Conservation (phyloP, 1,284 basidiomycete genomes). For the Ganoderma leucocontextum region DNA sequence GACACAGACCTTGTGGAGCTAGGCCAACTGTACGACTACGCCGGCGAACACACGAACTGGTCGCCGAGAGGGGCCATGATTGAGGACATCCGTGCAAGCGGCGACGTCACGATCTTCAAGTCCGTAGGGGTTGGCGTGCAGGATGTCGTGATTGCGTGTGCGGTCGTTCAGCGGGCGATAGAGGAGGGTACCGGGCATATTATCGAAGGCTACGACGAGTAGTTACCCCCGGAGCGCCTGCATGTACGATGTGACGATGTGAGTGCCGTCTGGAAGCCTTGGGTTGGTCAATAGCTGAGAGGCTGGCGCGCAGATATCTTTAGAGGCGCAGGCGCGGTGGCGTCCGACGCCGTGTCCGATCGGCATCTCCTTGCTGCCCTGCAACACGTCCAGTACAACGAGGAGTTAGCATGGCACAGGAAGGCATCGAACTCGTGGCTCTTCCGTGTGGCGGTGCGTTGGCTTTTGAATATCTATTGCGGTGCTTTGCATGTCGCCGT, state of each 20-base stretch:
- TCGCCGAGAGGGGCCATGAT: constrained; percentile 34
- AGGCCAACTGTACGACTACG: constrained; percentile 60
- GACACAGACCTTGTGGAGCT: constrained; percentile 60
- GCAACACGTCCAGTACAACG: background rate
- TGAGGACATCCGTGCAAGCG: constrained; percentile 42
- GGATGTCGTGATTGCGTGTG: constrained; percentile 72
- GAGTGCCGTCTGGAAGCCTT: background rate
- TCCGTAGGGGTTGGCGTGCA: constrained; percentile 82
- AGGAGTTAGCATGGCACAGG: background rate
- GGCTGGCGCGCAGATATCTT: background rate
- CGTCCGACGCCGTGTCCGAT: background rate
- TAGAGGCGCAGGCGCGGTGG: background rate
- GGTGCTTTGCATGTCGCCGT: background rate
- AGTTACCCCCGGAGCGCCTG: constrained; percentile 11
- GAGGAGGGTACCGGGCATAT: constrained; percentile 47
- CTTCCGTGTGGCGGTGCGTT: background rate
- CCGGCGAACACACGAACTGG: constrained; percentile 34
- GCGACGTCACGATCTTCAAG: constrained; percentile 77
- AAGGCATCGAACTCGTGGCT: background rate
- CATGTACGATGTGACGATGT: background rate
- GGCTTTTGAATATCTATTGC: background rate
- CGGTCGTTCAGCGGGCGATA: constrained; percentile 52
- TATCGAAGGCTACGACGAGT: constrained; percentile 49
- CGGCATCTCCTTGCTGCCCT: background rate
- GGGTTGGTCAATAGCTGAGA: background rate